phyloP scores from a whole-genome alignment of 495 filamentous ascomycete species.

The Pyrenopolyporus hunteri region DNA sequence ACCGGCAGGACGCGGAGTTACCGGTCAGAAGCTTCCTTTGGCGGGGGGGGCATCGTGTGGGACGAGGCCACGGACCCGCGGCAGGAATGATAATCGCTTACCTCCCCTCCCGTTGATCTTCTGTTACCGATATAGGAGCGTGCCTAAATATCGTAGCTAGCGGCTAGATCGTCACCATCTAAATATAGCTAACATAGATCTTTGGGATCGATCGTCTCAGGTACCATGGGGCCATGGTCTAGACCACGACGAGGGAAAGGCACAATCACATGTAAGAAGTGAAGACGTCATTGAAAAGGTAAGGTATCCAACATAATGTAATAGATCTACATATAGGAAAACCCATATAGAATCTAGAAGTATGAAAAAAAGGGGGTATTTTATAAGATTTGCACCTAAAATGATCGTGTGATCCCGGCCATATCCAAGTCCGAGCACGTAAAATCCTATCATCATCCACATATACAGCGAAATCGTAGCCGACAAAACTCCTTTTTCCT shows the following conservation, averaged over 20 bases:
- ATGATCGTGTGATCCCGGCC: constrained; percentile 20
- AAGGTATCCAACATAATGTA: not conserved
- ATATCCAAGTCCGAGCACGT: not conserved
- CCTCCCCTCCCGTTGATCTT: not conserved
- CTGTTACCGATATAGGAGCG: not conserved
- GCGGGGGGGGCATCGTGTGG: not conserved
- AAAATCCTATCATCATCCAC: not conserved
- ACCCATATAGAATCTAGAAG: constrained; percentile 8
- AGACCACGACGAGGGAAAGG: not conserved
- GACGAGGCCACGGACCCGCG: not conserved
- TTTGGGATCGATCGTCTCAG: not conserved
- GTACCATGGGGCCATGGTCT: too few relatives aligned
- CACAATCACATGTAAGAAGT: not conserved
- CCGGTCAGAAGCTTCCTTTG: not conserved
- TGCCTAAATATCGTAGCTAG: not conserved
- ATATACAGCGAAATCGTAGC: not conserved
- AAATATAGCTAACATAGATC: not conserved
- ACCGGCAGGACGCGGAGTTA: too few relatives aligned
- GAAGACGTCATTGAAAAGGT: not conserved
- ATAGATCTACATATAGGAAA: constrained; percentile 7
- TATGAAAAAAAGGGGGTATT: constrained; percentile 26
- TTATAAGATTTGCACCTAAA: constrained; percentile 20
- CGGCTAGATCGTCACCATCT: not conserved
- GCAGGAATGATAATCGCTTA: not conserved
- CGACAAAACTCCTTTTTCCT: not conserved